phyloP scores from a whole-genome alignment of 2,329 filamentous ascomycete species.

The Xylariomycetidae sp. region DNA sequence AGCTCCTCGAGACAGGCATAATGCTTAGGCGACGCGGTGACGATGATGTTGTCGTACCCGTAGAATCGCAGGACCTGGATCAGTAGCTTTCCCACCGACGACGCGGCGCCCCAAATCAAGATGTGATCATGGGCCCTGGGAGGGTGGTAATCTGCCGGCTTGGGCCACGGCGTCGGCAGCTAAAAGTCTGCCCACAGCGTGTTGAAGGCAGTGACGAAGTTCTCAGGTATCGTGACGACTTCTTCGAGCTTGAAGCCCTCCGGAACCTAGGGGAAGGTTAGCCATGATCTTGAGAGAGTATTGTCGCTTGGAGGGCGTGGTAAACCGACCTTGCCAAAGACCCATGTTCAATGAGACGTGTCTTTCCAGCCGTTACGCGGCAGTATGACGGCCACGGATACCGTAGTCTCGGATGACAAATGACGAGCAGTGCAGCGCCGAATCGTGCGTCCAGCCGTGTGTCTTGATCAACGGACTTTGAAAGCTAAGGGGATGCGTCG shows the following conservation, averaged over 20 bases:
- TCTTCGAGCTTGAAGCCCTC: constrained; percentile 18
- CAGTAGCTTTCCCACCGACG: constrained; percentile 44
- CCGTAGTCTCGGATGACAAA: too few species aligned
- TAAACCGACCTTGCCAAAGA: too few species aligned
- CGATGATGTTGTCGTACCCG: constrained; percentile 45
- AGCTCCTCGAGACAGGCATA: constrained; percentile 36
- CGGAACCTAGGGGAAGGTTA: constrained; percentile 13
- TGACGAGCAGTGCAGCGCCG: too few species aligned
- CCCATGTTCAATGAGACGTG: too few species aligned
- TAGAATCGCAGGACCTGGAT: constrained; percentile 42
- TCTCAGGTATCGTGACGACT: constrained; percentile 44
- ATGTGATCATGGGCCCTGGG: constrained; percentile 32
- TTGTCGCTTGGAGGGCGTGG: too few species aligned
- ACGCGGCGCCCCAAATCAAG: constrained; percentile 47
- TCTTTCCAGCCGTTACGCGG: too few species aligned
- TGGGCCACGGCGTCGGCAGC: constrained; percentile 52
- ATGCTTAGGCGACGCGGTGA: constrained; percentile 38
- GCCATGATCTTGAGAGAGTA: too few species aligned
- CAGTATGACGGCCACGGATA: too few species aligned
- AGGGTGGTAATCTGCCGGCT: constrained; percentile 34
- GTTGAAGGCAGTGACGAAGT: constrained; percentile 55
- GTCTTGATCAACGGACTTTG: too few species aligned
- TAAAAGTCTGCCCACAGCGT: constrained; percentile 43
- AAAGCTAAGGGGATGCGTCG: too few species aligned
- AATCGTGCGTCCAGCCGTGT: too few species aligned